Base-by-base conservation (phyloP, 2,329 filamentous ascomycete species). In the Dothidotthia symphoricarpi region DNA sequence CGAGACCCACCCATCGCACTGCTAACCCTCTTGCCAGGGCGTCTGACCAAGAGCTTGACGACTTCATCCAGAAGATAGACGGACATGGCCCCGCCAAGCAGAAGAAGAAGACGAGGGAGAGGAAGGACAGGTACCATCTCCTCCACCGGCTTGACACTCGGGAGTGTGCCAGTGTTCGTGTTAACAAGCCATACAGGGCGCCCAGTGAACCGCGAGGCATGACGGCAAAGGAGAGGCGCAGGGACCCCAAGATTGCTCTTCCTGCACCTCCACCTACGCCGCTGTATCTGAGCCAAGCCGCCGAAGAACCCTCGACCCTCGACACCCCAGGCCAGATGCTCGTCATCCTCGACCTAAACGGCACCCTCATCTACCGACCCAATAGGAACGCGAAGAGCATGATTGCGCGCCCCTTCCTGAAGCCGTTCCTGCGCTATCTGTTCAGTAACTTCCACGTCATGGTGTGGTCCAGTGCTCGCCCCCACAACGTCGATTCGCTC, bases 301-400 rank as follows among this genome's bases (percentile, higher is more conserved):
- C 68, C 50, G 12, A 66, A 10, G 43, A 49, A 15, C 53, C 62
- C 1, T 42, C 43, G 5, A 47, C 43, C 2, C 41, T 77, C 3
- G 26, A 65, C 0, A 34, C 64, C 1, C 77, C 82, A 1, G 79
- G 80, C 27, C 78, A 77, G 12, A 76, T 95, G 24, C 80, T 98
- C 15, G 74, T 98, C 34, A 79, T 97, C 31, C 79, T 97, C 45
- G 93, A 98, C 68, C 78, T 98, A 25, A 98, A 97, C 65, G 93
- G 93, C 46, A 96, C 91, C 0, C 75, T 98, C 1, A 77, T 97
- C 24, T 76, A 79, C 68, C 85, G 93, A 4, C 83, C 81, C 7
- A 73, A 72, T n/a, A 49, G 39, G 6, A 49, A 53, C 16, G 50
- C 55, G 3, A 75, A 72, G 8, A 62, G 65, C 28, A 86, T 89